phyloP scores from a whole-genome alignment of 2,329 filamentous ascomycete genomes.

The Albophoma yamanashiensis region DNA sequence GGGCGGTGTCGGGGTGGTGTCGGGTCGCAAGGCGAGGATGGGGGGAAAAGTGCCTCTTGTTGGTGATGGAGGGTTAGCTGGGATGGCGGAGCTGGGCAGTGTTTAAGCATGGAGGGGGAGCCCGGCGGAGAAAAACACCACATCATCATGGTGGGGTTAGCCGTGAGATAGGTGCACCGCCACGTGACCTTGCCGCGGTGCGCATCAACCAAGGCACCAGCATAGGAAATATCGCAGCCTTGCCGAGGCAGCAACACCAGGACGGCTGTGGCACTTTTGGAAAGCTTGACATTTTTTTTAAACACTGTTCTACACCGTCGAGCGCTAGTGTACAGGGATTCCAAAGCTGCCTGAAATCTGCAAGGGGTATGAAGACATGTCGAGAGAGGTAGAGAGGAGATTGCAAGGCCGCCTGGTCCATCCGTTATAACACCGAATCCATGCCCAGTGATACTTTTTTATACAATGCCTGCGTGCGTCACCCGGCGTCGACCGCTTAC shows the following conservation, averaged over 20 bases:
- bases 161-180: slow-evolving; percentile 13
- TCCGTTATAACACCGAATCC: slow-evolving; percentile 36
- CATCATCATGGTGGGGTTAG: slow-evolving; percentile 20
- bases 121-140: slow-evolving; percentile 21
- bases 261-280: background rate
- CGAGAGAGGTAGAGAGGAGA: slow-evolving; percentile 22
- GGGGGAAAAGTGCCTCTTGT: slow-evolving; percentile 4
- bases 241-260: background rate
- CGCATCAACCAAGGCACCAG: background rate
- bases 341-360: slow-evolving; percentile 15
- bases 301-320: slow-evolving; percentile 16
- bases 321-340: slow-evolving; percentile 23
- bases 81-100: background rate
- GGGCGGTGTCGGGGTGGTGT: background rate
- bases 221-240: slow-evolving; percentile 6
- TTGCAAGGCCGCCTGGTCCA: slow-evolving; percentile 18
- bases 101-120: slow-evolving; percentile 11
- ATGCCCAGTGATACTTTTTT: slow-evolving; percentile 24
- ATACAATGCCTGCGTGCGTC: slow-evolving; percentile 13
- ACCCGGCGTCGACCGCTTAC: slow-evolving; percentile 28
- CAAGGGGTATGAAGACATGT: slow-evolving; percentile 17
- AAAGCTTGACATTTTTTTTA: slow-evolving; percentile 7
- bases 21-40: background rate
- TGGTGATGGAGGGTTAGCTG: slow-evolving; percentile 1
- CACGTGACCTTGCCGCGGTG: slow-evolving; percentile 17